phyloP scores from a whole-genome alignment of 768 basidiomycete species.

The Mycena venus region DNA sequence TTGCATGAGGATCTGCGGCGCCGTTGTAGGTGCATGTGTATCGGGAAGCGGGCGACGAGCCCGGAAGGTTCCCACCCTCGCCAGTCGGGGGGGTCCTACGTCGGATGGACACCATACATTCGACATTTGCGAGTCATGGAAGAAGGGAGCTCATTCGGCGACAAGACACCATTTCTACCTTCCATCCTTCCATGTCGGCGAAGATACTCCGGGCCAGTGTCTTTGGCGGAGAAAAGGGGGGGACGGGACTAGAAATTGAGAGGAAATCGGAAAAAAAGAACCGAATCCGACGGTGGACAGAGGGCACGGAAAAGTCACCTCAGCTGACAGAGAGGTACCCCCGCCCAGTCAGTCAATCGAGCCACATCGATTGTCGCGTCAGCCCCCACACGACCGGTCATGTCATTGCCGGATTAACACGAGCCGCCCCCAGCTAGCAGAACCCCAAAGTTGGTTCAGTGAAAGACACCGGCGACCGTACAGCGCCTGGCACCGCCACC shows the following conservation, averaged over 20 bases:
- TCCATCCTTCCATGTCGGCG: neutral
- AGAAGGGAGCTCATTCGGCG: neutral
- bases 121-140: neutral
- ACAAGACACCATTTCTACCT: neutral
- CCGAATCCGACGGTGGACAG: neutral
- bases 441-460: neutral
- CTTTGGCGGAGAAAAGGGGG: neutral
- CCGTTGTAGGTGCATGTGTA: no score
- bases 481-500: conserved; percentile 1
- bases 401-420: neutral
- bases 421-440: neutral
- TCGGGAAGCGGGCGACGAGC: neutral
- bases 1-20: neutral
- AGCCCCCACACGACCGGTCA: neutral
- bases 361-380: neutral
- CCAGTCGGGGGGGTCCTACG: neutral
- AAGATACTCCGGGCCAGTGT: neutral
- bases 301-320: neutral
- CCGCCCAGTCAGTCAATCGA: neutral
- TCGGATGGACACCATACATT: neutral
- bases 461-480: neutral
- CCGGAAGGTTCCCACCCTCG: neutral
- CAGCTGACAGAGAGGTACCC: neutral
- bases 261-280: neutral
- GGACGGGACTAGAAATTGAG: neutral